Evolutionary conservation across 208 protist genomes (phyloP), one percentile per base, ranked within the genome.

Genomic region (Sergeia podlipaevii): DNA sequence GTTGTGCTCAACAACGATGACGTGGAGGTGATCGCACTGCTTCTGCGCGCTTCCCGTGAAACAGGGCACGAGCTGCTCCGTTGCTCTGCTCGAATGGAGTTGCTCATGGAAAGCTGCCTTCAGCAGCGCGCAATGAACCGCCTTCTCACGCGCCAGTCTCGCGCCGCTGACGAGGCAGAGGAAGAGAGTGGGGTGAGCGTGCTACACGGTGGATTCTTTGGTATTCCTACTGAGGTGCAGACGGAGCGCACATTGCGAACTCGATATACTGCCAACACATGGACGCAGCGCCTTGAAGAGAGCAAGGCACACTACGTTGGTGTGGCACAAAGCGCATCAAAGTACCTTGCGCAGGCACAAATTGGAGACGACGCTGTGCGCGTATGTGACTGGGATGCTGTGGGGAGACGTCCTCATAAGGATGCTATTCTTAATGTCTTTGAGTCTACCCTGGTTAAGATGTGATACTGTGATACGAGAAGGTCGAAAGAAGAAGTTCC

Each of bases 1-100:
- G 67, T 69, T 15, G 39, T 51, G 2, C 54, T 93, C 28, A 30
- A 63, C 4, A 17, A 32, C 0, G 51, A 70, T 1, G 82, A 87
- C 48, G 58, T 88, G 30, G 68, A 69, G 47, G 49, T 60, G 4
- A 44, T 85, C 0, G 62, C 64, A 8, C 18, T 60, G n/a, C 62
- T 93, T 18, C 66, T 93, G 36, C 81, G 85, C 3, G 75, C 78
- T 2, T 73, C 78, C 11, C 68, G 85, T 33, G 69, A 66, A 30
- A 30, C 60, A 21, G 78, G 79, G 2, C 85, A 93, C 47, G 63
- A 70, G 23, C 56, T 80, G 15, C 28, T 73, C 15, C 68, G 63
- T 11, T 65, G 66, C 59, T 52, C 63, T 8, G 64, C 56, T n/a
- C 75, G 80, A 13, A 82, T 85, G 55, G 64, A 82, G 48, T 44